Percentiles rank a stretch among this genome's conserved stretches.
Conservation (phyloP, 371 early-diverging fungal genomes). For the Encephalitozoon intestinalis region DNA sequence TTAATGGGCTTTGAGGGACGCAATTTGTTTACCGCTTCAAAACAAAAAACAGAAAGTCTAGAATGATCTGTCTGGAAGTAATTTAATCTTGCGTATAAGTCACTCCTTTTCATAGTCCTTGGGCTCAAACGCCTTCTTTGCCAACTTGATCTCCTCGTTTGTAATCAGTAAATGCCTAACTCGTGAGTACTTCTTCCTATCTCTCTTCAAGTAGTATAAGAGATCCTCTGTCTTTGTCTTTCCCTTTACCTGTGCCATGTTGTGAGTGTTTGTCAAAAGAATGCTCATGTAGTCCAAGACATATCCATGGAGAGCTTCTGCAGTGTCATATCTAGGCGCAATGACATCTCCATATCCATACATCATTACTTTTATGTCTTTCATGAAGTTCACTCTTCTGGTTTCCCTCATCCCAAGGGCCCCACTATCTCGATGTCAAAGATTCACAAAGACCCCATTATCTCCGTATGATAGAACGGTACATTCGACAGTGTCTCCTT, state of each 20-base stretch:
- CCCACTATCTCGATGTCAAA: not conserved
- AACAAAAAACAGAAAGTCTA: not conserved
- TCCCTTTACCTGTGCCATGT: constrained; percentile 56
- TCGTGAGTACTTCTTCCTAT: constrained; percentile 83
- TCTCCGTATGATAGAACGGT: constrained; percentile 27
- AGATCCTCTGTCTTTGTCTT: constrained; percentile 83
- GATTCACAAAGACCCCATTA: constrained; percentile 4
- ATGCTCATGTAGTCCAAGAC: constrained; percentile 77
- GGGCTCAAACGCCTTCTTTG: constrained; percentile 63
- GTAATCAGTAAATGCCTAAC: constrained; percentile 82
- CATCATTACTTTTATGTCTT: constrained; percentile 73
- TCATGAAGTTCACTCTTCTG: constrained; percentile 54
- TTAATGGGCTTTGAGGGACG: not conserved
- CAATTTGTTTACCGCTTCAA: not conserved
- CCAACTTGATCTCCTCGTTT: constrained; percentile 81
- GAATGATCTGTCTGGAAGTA: not conserved
- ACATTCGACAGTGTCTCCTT: constrained; percentile 14
- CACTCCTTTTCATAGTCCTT: constrained; percentile 61
- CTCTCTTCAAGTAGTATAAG: constrained; percentile 76
- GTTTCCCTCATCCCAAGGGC: constrained; percentile 46
- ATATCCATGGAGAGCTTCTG: constrained; percentile 80
- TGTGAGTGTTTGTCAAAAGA: constrained; percentile 61
- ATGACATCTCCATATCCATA: constrained; percentile 88
- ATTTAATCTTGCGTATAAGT: not conserved
- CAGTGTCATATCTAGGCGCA: constrained; percentile 79